Evolutionary conservation across 1,284 basidiomycete species (phyloP), one percentile per base, ranked within the genome.

Genomic region (Rhodotorula sp.): DNA sequence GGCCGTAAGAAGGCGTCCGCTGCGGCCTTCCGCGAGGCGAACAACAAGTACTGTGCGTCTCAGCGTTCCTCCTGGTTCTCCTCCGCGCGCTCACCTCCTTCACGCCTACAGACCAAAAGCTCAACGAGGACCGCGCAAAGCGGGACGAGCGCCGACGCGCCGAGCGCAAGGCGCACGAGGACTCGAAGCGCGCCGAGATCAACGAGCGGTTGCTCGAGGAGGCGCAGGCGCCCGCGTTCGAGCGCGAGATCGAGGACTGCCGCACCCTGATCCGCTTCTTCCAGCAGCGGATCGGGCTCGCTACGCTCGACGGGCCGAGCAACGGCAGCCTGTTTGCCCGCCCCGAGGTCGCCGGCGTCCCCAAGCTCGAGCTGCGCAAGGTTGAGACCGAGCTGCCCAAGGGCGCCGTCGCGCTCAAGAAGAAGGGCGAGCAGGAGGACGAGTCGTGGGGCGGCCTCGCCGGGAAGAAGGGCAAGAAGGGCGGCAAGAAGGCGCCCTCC

Each of bases 181-280:
- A 89, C 37, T 86, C 88, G 71, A 93, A 93, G 84, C 90, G 90
- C 80, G 86, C 89, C 81, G 93, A 94, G 80, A 85, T 90, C 71
- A 92, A 90, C 56, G 86, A 89, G 75, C 88, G 88, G 58, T 81
- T 99, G 69, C 89, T 92, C 69, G 97, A 99, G 76, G 94, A 98
- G 79, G 97, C 97, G 44, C 88, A 90, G 68, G 80, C 87, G 54
- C 95, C 97, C 53, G 97, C 97, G 0, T 99, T 89, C 85, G 91
- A 94, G 79, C 86, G 89, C 71, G 89, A 98, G 82, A 95, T 99
- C 78, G 94, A 99, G 84, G 97, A 99, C 82, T 97, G 94, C 84
- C 90, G 93, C 80, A 95, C 91, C 13, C 87, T 97, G 74, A 91
- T 99, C 81, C 91, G 94, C 81, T 91, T 88, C 82, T 91, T 99